These are phyloP conservation scores for Chlamydomonas reinhardtii DNA, from an alignment of 163 green algal genomes.

Conservation along the genomic window DNA sequence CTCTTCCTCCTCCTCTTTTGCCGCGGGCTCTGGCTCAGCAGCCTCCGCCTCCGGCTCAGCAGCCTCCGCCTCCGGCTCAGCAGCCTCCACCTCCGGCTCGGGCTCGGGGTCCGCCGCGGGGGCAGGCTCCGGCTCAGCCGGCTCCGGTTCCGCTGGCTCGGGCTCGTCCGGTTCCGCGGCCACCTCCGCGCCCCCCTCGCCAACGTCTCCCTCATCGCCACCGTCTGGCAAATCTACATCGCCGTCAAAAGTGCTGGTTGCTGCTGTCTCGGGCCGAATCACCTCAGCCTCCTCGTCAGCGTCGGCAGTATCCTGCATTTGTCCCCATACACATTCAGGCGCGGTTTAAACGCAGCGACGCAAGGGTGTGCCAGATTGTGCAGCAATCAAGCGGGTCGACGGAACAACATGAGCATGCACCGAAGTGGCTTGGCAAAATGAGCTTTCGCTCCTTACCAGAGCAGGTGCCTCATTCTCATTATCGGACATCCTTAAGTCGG, in stretches of 20 bases:
- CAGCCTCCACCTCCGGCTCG: not conserved
- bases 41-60: too few species aligned
- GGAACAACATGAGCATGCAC: too few species aligned
- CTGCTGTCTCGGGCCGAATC: not conserved
- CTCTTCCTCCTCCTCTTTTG: not conserved
- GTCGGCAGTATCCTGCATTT: slow-evolving; percentile 7
- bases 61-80: not conserved
- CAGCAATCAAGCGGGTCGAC: too few species aligned
- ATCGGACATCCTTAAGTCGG: too few species aligned
- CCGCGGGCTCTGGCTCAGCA: too few species aligned
- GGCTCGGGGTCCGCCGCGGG: too few species aligned
- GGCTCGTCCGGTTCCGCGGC: not conserved
- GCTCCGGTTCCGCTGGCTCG: not conserved
- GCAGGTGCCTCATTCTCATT: too few species aligned
- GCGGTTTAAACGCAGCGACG: too few species aligned
- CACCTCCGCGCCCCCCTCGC: not conserved
- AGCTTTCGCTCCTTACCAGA: too few species aligned
- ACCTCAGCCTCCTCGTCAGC: slow-evolving; percentile 14
- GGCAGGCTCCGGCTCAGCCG: not conserved
- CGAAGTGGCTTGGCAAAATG: too few species aligned
- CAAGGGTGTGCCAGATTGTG: not conserved
- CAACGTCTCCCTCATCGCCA: not conserved
- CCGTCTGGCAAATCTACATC: not conserved
- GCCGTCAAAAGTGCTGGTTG: not conserved
- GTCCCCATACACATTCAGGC: too few species aligned